Evolutionary conservation across 345 rosid species (phyloP), one percentile per base, ranked within the genome.

Genomic region (Salix brachista): DNA sequence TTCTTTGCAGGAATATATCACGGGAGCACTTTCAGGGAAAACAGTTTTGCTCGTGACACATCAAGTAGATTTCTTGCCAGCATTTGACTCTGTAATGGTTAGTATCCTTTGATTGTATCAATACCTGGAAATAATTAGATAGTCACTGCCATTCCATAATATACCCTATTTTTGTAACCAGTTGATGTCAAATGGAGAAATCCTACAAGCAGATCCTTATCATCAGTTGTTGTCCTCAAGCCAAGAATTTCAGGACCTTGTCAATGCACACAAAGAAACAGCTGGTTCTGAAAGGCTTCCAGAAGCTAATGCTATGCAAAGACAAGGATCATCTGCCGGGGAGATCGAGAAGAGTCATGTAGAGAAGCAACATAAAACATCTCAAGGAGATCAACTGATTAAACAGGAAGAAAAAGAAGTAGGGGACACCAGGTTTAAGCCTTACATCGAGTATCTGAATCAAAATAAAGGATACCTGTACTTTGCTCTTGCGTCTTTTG

Each of bases 51-150:
- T 93, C 6, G 99, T 95, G 46, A 95, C 99, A 2, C 99, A 95
- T 79, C 99, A 95, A 93, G 99, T 95, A 44, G 99, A 93, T 78
- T 95, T 95, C 87, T 84, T 95, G 64, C 99, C 99, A n/a, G 85
- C 93, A 41, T 95, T 95, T 79, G 90, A 91, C 80, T 83, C 88
- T 56, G 92, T 95, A 74, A 78, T 95, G 99, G 99, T 95, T 79
- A 83, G 86, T 77, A 39, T 80, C 72, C 52, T 65, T 32, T 74
- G 30, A 10, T 25, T 25, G 18, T 18, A 21, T 39, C 71, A 39
- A 17, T 68, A 11, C 1, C 0, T 5, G 14, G 71, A 42, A 68
- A 65, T 16, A 65, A 65, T 17, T 30, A 8, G 68, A 21, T 30
- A 2, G 10, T 6, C 17, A 23, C 4, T 16, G 5, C 3, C 16